These are phyloP conservation scores for Apodospora peruviana DNA, from an alignment of 495 filamentous ascomycete genomes.

Conservation along the genomic window DNA sequence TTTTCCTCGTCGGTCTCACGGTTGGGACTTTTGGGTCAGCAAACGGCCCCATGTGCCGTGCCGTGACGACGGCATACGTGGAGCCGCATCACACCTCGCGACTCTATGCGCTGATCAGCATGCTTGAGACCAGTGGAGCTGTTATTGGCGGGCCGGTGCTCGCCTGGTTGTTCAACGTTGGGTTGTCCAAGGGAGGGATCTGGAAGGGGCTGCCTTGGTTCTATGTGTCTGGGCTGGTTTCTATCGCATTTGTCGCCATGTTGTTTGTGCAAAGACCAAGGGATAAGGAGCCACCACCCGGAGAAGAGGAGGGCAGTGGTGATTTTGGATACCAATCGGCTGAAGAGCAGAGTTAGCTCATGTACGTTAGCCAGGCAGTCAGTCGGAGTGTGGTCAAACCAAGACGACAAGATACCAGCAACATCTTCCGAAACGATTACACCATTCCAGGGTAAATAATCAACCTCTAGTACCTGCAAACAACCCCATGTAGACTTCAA, in stretches of 20 bases:
- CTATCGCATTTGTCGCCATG: constrained; percentile 33
- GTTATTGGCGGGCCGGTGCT: constrained; percentile 48
- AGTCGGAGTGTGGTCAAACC: too few relatives aligned
- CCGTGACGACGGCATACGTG: constrained; percentile 49
- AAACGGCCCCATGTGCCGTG: constrained; percentile 34
- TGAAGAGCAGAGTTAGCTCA: not conserved
- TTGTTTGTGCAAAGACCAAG: constrained; percentile 33
- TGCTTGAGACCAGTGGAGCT: constrained; percentile 50
- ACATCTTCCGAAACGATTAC: too few relatives aligned
- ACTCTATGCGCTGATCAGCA: constrained; percentile 51
- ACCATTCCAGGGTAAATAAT: too few relatives aligned
- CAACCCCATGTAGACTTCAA: too few relatives aligned
- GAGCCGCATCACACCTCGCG: constrained; percentile 49
- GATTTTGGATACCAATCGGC: constrained; percentile 6
- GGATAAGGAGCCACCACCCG: not conserved
- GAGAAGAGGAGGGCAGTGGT: not conserved
- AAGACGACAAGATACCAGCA: too few relatives aligned
- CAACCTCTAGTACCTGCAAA: too few relatives aligned
- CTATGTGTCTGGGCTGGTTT: constrained; percentile 41
- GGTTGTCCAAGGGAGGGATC: constrained; percentile 40
- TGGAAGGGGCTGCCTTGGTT: constrained; percentile 54
- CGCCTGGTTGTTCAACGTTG: constrained; percentile 49
- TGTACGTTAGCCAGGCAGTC: too few relatives aligned
- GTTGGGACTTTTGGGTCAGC: constrained; percentile 52
- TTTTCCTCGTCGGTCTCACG: constrained; percentile 50